Conservation (phyloP, 78 protist genomes). For the Dictyostelium intermedium region DNA sequence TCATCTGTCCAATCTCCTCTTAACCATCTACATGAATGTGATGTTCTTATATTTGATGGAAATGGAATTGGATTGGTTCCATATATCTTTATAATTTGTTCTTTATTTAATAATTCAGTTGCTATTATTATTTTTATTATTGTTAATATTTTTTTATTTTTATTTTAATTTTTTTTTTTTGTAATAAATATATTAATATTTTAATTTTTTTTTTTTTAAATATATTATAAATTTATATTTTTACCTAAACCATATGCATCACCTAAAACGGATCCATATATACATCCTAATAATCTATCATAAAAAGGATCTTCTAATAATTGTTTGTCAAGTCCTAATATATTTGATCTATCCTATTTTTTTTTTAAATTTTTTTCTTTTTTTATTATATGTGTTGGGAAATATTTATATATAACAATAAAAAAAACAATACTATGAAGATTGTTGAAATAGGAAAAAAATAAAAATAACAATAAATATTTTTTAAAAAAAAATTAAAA, state of each 20-base stretch:
- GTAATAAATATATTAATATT: neutral
- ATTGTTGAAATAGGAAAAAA: no score
- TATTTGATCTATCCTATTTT: conserved; percentile 46
- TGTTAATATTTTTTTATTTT: neutral
- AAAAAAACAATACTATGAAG: no score
- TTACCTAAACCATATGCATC: conserved; percentile 81
- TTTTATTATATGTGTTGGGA: no score
- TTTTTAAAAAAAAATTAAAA: neutral
- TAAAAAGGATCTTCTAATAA: conserved; percentile 56
- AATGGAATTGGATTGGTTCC: conserved; percentile 66
- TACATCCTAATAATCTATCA: conserved; percentile 68
- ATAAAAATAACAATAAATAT: neutral
- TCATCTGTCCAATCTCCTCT: conserved; percentile 81
- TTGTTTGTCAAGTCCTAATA: conserved; percentile 30
- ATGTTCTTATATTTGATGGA: conserved; percentile 65
- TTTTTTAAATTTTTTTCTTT: neutral
- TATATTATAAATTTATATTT: no score
- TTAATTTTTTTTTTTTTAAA: neutral
- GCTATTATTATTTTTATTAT: conserved; percentile 4
- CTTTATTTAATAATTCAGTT: conserved; percentile 73
- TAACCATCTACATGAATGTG: conserved; percentile 72
- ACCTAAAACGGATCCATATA: conserved; percentile 80
- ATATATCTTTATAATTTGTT: conserved; percentile 60
- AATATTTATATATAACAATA: no score
- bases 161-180: neutral